Evolutionary conservation across 108 stramenopile species (phyloP), one percentile per base, ranked within the genome.

Genomic region (Chaetoceros tenuissimus): DNA sequence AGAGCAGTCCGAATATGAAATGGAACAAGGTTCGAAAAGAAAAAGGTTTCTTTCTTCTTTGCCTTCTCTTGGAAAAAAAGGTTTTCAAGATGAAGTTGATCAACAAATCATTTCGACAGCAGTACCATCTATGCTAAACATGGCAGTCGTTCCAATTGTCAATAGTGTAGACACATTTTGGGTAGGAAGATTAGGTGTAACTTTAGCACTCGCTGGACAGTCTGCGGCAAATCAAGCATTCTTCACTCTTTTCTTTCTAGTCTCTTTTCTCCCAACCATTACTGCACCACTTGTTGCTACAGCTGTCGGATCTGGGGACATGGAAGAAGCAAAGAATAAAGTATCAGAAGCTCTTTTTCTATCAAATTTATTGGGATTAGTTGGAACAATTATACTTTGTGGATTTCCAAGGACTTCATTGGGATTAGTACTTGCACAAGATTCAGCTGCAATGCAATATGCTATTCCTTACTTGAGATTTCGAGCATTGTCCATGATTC

Each of bases 191-290:
- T 58, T 92, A 50, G 73, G 79, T 3, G 28, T 56, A 48, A 84
- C 85, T 3, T 49, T 92, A 28, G 79, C 84, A 2, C 47, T 92
- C 53, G 86, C 90, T 29, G 90, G 82, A 2, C 84, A 85, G 58
- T 64, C 75, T n/a, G 90, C 90, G 0, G 86, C 90, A 30, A 92
- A 88, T 67, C 80, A 84, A 60, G 82, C 81, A 43, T 84, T 84
- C 63, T 81, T 79, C 63, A 79, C 82, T 3, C 24, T 84, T 0
- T 92, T 73, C 59, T 92, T 85, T 52, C 29, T 88, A 27, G 75
- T 81, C 31, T 69, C 81, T 1, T 87, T 84, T 53, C 48, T 92
- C 31, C 90, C 90, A 5, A 85, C 77, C 25, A 80, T 92, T 49
- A 92, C 85, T 1, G 81, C 90, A 18, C 86, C 90, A 0, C 29